Evolutionary conservation across 768 basidiomycete species (phyloP).

Genomic region (Gloeostereum incarnatum): DNA sequence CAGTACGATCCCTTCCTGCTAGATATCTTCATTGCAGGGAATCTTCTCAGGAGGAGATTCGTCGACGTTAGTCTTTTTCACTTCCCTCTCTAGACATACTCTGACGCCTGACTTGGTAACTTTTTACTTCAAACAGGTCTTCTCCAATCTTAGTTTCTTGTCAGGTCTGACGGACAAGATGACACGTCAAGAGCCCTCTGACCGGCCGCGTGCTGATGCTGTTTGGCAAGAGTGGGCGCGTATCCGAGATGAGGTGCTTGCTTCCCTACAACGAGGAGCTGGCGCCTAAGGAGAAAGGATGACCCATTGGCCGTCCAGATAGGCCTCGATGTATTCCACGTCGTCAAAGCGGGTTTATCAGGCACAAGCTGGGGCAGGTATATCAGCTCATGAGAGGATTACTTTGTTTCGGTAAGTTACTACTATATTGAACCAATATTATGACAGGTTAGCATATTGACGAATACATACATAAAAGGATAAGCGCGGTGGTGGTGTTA

Average conservation of each 20-base stretch:
- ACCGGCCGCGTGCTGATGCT: neutral
- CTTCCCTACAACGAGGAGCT: neutral
- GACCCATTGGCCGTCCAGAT: neutral
- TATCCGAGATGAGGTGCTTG: neutral
- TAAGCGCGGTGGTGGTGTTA: too few species aligned
- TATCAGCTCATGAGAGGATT: too few species aligned
- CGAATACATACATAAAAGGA: too few species aligned
- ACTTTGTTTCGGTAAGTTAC: too few species aligned
- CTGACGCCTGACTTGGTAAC: neutral
- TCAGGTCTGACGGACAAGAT: neutral
- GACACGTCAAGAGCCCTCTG: neutral
- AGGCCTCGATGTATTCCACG: neutral
- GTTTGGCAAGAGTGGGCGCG: neutral
- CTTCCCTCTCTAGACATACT: neutral
- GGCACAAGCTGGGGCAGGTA: neutral
- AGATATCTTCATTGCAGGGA: neutral
- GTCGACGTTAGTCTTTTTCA: neutral
- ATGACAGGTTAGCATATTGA: too few species aligned
- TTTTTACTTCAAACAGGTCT: neutral
- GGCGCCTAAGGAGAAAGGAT: neutral
- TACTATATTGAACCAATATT: too few species aligned
- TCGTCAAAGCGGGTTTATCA: neutral
- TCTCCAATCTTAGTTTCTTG: neutral
- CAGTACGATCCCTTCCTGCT: neutral
- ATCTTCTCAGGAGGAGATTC: neutral